Evolutionary conservation across 192 early-diverging fungal species (phyloP), one percentile per base, ranked within the genome.

Genomic region (Haplosporangium gracile): DNA sequence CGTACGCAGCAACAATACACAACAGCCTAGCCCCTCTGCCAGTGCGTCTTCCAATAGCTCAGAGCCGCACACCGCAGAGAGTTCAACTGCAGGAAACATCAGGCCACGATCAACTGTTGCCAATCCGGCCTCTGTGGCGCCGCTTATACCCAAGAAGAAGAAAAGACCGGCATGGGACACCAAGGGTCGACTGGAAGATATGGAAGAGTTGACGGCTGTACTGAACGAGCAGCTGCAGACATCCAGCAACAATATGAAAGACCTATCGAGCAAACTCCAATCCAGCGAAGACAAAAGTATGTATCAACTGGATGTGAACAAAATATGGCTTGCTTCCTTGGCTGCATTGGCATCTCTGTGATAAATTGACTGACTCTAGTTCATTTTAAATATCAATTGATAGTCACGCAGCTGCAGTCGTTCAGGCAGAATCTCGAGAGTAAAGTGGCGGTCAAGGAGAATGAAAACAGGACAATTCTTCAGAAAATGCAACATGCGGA

Each of bases 111-210:
- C 10, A 8, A 13, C 40, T 20, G 72, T 24, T 16, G 9, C 60
- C 5, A 55, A 73, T 42, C 73, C 73, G 45, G 73, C 68, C 63
- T 4, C 70, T 6, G 39, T 75, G 4, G 72, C 68, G 6, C 26
- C 29, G 4, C 2, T 32, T 9, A 29, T 88, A 9, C 76, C 89
- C 51, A 87, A 88, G 29, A 91, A 91, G 76, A 94, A 92, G 80
- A 95, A 95, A 83, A 57, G 94, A 40, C 82, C 94, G 22, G 94
- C 94, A 18, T 95, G 93, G 92, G 94, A 95, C 78, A 91, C 93
- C 1, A 95, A 95, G 77, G 97, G 97, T 3, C 91, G 96, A n/a
- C 87, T 97, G 7, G 89, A 94, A 75, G 97, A 97, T 87, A 91
- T 97, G 88, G 95, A 97, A 81, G 77, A 83, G 43, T 32, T 83